Evolutionary conservation across 768 basidiomycete genomes (phyloP), one percentile per base, ranked within the genome.

Genomic region (Pleurotus pulmonarius): DNA sequence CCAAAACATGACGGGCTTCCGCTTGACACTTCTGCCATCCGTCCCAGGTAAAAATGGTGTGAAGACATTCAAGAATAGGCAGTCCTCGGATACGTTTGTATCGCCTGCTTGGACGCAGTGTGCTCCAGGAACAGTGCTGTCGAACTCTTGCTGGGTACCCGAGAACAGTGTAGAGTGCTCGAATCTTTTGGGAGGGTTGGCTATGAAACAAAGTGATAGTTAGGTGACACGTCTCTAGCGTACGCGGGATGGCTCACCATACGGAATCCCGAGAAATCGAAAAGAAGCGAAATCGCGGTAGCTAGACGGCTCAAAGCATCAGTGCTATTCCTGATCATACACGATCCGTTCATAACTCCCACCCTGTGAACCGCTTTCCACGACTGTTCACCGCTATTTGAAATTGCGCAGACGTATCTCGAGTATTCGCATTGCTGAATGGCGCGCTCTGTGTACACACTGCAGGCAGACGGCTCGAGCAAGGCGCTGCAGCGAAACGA

Each of bases 231-330:
- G 16, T 5, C n/a, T 6, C 7, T 52, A 15, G 11, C 13, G 37
- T 8, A 34, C 40, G 29, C 11, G 29, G 29, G 29, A 16, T 12
- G 9, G 22, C 51, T 24, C 5, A 53, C 51, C 51, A 57, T 76
- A 82, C 0, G 76, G 80, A 41, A 83, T 76, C 11, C 81, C 80
- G 11, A 79, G 63, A 70, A 83, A 82, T 15, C 76, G 71, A 69
- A 83, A 81, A 1, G 77, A 76, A 0, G 75, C 64, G 37, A 75
- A 73, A 60, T 81, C 79, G 16, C 79, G 78, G 41, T 70, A 75
- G 0, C 77, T 43, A 22, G 4, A 39, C n/a, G 44, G n/a, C 26
- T 20, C 6, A 34, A 37, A 26, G 18, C 13, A 16, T 43, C 37
- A 39, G 46, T 40, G 11, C 25, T 22, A 15, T 29, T n/a, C 51